Percentiles rank a stretch among this genome's conserved stretches.
Conservation (phyloP, 2,329 filamentous ascomycete species). For the Amphichorda felina region DNA sequence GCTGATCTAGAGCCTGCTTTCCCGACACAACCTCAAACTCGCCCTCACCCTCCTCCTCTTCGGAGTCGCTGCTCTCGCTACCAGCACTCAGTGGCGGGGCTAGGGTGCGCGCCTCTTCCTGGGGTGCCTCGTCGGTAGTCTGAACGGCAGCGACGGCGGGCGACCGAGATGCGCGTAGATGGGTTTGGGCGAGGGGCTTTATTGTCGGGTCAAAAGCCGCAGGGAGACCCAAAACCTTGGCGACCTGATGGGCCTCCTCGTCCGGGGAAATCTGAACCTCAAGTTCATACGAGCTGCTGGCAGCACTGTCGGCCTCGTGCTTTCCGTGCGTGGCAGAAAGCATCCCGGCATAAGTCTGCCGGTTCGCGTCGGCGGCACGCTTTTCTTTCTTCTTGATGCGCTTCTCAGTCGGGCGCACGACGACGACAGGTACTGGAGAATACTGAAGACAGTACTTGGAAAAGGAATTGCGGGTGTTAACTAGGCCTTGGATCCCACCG, state of each 20-base stretch:
- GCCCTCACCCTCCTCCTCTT: slow-evolving; percentile 24
- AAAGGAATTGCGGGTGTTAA: slow-evolving; percentile 69
- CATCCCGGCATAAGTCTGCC: slow-evolving; percentile 69
- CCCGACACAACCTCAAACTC: slow-evolving; percentile 34
- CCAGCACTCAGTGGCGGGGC: background rate
- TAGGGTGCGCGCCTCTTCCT: slow-evolving; percentile 5
- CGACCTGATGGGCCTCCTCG: slow-evolving; percentile 53
- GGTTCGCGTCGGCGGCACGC: slow-evolving; percentile 61
- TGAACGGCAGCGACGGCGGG: background rate
- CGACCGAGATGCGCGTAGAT: slow-evolving; percentile 4
- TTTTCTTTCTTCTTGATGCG: slow-evolving; percentile 84
- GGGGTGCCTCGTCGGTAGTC: slow-evolving; percentile 6
- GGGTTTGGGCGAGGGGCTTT: slow-evolving; percentile 31
- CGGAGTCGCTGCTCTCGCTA: slow-evolving; percentile 27
- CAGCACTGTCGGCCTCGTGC: slow-evolving; percentile 46
- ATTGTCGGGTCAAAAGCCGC: slow-evolving; percentile 53
- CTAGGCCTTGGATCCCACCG: slow-evolving; percentile 73
- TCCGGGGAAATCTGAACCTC: slow-evolving; percentile 43
- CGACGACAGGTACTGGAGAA: slow-evolving; percentile 84
- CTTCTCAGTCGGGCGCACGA: slow-evolving; percentile 79
- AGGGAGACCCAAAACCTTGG: slow-evolving; percentile 49
- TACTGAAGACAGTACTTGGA: slow-evolving; percentile 94
- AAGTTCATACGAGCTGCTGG: slow-evolving; percentile 39
- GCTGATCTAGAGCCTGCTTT: slow-evolving; percentile 29
- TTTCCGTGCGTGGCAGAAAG: slow-evolving; percentile 49